A percentile compares a stretch with the other conserved stretches of the same genome.
These are phyloP conservation scores for Exophiala viscosa DNA, from an alignment of 2,329 filamentous ascomycete genomes.

Conservation along the genomic window DNA sequence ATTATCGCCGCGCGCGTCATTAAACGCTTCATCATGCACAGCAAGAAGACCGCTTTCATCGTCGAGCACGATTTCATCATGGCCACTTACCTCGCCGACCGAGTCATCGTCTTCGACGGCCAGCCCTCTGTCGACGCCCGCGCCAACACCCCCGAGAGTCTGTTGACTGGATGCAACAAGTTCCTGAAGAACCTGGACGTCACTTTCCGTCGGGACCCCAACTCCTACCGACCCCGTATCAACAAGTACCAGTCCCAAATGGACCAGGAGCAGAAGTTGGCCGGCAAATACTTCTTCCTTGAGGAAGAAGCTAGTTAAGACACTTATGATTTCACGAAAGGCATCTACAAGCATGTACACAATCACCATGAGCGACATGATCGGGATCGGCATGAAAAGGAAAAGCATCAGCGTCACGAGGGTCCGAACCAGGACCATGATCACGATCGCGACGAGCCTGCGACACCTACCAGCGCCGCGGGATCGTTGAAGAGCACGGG, in stretches of 20 bases:
- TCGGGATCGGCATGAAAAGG: not conserved
- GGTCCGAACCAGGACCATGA: constrained; percentile 33
- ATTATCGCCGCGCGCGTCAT: constrained; percentile 96
- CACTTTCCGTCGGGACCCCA: constrained; percentile 96
- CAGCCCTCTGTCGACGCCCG: constrained; percentile 82
- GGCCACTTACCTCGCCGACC: constrained; percentile 77
- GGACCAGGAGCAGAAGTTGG: constrained; percentile 93
- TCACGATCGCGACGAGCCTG: constrained; percentile 34
- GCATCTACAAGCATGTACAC: constrained; percentile 35
- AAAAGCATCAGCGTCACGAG: constrained; percentile 32
- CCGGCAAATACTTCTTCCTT: constrained; percentile 97
- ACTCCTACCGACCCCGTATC: constrained; percentile 93
- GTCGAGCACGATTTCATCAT: constrained; percentile 99
- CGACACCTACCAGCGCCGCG: constrained; percentile 35
- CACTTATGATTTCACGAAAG: constrained; percentile 51
- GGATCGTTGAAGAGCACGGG: constrained; percentile 42
- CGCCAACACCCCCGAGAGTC: constrained; percentile 84
- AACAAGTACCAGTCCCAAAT: constrained; percentile 96
- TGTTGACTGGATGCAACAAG: constrained; percentile 91
- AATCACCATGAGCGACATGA: constrained; percentile 16
- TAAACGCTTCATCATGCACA: constrained; percentile 99
- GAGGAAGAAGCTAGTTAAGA: constrained; percentile 72
- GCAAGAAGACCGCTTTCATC: constrained; percentile 98
- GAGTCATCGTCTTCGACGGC: constrained; percentile 98
- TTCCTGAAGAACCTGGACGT: constrained; percentile 97